Conservation (phyloP, 2,329 filamentous ascomycete genomes). For the Alternaria postmessia region DNA sequence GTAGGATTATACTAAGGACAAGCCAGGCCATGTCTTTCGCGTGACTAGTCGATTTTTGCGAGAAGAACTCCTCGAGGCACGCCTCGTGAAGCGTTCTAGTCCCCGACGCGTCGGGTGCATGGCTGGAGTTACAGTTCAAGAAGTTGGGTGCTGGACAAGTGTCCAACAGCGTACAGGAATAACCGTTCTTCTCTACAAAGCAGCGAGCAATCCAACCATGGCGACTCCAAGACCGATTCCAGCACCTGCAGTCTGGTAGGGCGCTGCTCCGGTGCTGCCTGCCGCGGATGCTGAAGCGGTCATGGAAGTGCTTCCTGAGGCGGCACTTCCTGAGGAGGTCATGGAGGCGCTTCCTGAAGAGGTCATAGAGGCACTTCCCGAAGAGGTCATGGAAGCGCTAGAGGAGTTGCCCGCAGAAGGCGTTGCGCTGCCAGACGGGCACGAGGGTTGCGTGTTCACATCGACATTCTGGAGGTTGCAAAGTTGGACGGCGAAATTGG, state of each 20-base stretch:
- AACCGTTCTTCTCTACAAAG: not conserved
- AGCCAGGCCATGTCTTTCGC: not conserved
- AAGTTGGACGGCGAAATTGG: not conserved
- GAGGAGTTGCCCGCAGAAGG: not conserved
- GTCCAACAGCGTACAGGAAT: not conserved
- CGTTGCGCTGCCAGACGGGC: conserved; percentile 1
- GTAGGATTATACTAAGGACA: not conserved
- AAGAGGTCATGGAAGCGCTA: not conserved
- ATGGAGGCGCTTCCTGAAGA: not conserved
- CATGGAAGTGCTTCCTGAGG: not conserved
- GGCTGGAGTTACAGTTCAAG: not conserved
- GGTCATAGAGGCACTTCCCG: not conserved
- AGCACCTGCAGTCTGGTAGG: not conserved
- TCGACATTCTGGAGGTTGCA: conserved; percentile 2
- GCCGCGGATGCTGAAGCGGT: not conserved
- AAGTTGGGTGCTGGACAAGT: not conserved
- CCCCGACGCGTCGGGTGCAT: not conserved
- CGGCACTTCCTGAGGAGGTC: not conserved
- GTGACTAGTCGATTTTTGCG: not conserved
- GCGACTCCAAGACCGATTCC: not conserved
- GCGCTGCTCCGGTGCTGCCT: not conserved
- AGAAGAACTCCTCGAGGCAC: not conserved
- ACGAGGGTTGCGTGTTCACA: not conserved
- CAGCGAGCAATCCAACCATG: conserved; percentile 3
- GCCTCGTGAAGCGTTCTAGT: not conserved